Base-by-base conservation (phyloP, 352 stramenopile species). In the Globisporangium solare region DNA sequence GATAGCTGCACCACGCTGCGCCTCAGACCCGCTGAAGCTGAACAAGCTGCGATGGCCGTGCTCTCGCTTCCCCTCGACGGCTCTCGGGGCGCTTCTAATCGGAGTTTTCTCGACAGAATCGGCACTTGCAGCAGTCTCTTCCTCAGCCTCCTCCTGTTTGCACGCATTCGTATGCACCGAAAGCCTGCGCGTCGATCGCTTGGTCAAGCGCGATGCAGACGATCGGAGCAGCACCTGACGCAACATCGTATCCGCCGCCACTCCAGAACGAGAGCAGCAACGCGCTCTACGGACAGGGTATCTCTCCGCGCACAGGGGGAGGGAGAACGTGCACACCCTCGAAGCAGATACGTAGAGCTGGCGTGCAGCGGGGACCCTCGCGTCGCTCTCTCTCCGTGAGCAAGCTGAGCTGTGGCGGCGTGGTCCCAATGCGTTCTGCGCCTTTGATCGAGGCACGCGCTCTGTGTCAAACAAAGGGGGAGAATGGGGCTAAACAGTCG, bases 91-190 rank as follows among this genome's bases (percentile, higher is more conserved):
- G 14, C 12, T 20, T n/a, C 15, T n/a, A 18, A 13, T 48, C 8
- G 47, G 27, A 1, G 51, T 31, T 20, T 54, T 52, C 14, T 22
- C 18, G 15, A 27, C 46, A 20, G 31, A 17, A 40, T 21, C n/a
- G 35, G 31, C 22, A 10, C 31, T 21, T 4, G 15, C 39, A 20
- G 32, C 14, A 12, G 46, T 50, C 17, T 63, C 49, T 6, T 63
- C 50, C 2, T 56, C 51, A 3, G 48, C 51, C 3, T 41, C 58
- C n/a, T 55, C 51, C n/a, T 60, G 45, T 18, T 64, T 58, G 37
- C 51, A 59, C 22, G 58, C 58, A 40, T 55, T 64, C 41, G 58
- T 64, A 43, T 64, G 58, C 14, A 64, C 47, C 13, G 54, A 31
- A 20, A 52, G 40, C n/a, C 57, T 21, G 17, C n/a, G 50, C 18